phyloP scores from a whole-genome alignment of 31 red algal genomes.

The Porphyra umbilicalis region DNA sequence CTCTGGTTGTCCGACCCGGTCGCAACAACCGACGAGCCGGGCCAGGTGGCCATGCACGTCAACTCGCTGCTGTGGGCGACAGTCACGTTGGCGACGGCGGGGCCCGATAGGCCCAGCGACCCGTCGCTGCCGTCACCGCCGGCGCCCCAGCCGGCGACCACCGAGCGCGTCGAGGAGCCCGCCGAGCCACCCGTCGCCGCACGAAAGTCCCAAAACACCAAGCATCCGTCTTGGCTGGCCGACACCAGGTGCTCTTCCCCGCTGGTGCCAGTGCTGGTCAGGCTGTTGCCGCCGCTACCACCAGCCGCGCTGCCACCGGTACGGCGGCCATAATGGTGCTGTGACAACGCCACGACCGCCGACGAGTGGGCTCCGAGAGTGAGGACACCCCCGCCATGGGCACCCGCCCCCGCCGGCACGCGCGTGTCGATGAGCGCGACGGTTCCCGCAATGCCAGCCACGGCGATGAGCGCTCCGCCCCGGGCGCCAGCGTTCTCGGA shows the following conservation, averaged over 20 bases:
- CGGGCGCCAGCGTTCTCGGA: background rate
- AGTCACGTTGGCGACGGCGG: background rate
- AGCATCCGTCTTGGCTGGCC: background rate
- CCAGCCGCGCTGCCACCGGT: background rate
- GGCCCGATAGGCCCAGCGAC: background rate
- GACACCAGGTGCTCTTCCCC: background rate
- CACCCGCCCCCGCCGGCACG: background rate
- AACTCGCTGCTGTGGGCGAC: background rate
- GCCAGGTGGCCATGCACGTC: constrained; percentile 3
- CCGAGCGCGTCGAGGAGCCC: background rate
- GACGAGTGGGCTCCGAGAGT: background rate
- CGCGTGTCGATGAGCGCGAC: background rate
- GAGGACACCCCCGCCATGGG: background rate
- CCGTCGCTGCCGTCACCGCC: background rate
- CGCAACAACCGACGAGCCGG: constrained; percentile 1
- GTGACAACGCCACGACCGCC: background rate
- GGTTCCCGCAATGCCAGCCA: background rate
- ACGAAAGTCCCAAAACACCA: background rate
- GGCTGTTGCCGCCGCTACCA: background rate
- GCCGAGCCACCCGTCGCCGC: background rate
- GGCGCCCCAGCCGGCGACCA: background rate
- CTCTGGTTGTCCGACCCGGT: constrained; percentile 7
- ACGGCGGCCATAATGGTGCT: background rate
- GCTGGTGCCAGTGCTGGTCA: background rate
- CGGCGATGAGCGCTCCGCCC: background rate